phyloP scores from a whole-genome alignment of 352 stramenopile genomes.

The Globisporangium irregulare region DNA sequence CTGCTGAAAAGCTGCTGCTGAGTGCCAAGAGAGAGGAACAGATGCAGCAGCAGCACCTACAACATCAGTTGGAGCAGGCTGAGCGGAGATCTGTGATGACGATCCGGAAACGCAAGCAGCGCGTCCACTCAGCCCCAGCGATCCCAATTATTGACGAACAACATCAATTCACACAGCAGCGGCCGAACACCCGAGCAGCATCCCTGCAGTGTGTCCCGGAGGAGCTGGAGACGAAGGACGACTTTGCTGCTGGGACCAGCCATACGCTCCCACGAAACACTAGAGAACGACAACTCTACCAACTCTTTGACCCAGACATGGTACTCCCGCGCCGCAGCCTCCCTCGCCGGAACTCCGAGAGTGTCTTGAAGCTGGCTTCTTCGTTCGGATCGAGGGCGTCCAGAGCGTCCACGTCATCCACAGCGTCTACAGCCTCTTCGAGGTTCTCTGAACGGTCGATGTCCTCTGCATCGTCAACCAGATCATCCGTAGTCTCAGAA shows the following conservation, averaged over 20 bases:
- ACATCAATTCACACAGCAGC: background rate
- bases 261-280: conserved; percentile 3
- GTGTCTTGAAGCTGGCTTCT: background rate
- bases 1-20: conserved; percentile 48
- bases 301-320: conserved; percentile 32
- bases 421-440: background rate
- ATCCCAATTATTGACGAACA: background rate
- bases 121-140: conserved; percentile 25
- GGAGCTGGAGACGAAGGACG: conserved; percentile 38
- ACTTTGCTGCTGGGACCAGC: conserved; percentile 22
- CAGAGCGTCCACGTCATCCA: too few species aligned
- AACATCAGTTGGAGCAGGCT: background rate
- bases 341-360: conserved; percentile 9
- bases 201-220: conserved; percentile 46
- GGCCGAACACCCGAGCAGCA: conserved; percentile 25
- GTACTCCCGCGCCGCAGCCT: conserved; percentile 10
- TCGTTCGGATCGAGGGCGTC: background rate
- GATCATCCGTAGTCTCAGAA: background rate
- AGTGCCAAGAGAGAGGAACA: background rate
- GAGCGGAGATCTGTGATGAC: background rate
- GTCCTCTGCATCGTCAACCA: conserved; percentile 3
- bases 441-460: background rate
- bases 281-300: conserved; percentile 19
- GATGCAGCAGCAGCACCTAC: background rate
- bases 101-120: conserved; percentile 18